phyloP scores from a whole-genome alignment of 116 monocot species.

The Thalassia testudinum region DNA sequence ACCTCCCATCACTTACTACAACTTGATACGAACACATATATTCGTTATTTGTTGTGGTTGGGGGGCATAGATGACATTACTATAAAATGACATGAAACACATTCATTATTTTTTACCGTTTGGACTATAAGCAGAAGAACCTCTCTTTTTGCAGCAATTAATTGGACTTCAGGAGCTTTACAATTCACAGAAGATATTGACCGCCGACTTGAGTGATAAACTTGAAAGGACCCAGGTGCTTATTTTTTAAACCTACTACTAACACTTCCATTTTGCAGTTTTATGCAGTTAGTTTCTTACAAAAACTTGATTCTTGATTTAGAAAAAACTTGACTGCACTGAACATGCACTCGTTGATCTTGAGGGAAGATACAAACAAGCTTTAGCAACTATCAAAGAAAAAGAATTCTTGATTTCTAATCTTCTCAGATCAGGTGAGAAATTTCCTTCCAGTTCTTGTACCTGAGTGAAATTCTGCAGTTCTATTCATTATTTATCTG shows the following conservation, averaged over 20 bases:
- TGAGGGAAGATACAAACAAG: conserved; percentile 79
- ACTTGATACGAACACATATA: too few relatives aligned
- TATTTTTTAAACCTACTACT: too few relatives aligned
- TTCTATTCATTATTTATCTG: too few relatives aligned
- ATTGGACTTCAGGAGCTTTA: conserved; percentile 74
- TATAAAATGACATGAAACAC: too few relatives aligned
- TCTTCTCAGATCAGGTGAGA: conserved; percentile 69
- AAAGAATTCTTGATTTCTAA: conserved; percentile 83
- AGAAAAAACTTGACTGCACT: conserved; percentile 67
- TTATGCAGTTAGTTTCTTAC: neutral
- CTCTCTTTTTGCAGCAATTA: conserved; percentile 54
- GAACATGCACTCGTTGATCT: conserved; percentile 56
- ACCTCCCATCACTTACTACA: too few relatives aligned
- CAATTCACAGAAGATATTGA: conserved; percentile 44
- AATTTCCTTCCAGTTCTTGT: too few relatives aligned
- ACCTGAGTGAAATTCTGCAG: too few relatives aligned
- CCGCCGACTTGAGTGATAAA: conserved; percentile 61
- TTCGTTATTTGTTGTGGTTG: too few relatives aligned
- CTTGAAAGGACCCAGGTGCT: conserved; percentile 80
- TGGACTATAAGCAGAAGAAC: too few relatives aligned
- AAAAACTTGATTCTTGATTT: neutral
- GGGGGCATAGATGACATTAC: too few relatives aligned
- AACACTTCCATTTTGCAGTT: neutral
- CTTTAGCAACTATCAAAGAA: conserved; percentile 70
- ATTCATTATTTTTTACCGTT: too few relatives aligned